These are phyloP conservation scores for Hypoxylon sp. DNA, from an alignment of 2,329 filamentous ascomycete species.

Conservation along the genomic window DNA sequence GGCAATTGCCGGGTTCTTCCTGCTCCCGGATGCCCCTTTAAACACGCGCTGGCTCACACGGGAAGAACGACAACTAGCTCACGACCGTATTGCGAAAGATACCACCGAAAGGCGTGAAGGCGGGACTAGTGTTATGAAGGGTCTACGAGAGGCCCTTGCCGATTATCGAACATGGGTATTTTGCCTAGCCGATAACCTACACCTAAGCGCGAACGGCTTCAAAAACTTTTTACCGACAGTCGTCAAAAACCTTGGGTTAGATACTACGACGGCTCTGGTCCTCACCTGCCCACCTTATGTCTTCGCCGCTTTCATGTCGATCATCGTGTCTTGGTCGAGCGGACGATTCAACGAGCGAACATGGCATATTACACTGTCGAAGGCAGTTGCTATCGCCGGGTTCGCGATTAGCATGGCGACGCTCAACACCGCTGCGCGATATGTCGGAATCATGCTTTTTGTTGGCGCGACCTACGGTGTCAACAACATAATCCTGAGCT, in stretches of 20 bases:
- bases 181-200: slow-evolving; percentile 63
- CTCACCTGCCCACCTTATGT: slow-evolving; percentile 62
- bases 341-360: slow-evolving; percentile 64
- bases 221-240: slow-evolving; percentile 55
- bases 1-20: slow-evolving; percentile 49
- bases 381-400: slow-evolving; percentile 58
- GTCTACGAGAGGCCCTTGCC: slow-evolving; percentile 58
- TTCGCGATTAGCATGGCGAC: slow-evolving; percentile 45
- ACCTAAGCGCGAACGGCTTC: slow-evolving; percentile 52
- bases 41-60: slow-evolving; percentile 61
- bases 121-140: slow-evolving; percentile 56
- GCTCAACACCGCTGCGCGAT: slow-evolving; percentile 51
- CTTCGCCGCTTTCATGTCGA: slow-evolving; percentile 53
- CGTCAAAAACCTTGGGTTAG: slow-evolving; percentile 61
- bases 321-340: slow-evolving; percentile 58
- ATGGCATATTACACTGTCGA: slow-evolving; percentile 62
- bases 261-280: slow-evolving; percentile 61
- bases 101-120: slow-evolving; percentile 54
- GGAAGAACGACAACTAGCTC: slow-evolving; percentile 61
- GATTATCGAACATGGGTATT: slow-evolving; percentile 63
- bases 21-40: slow-evolving; percentile 58
- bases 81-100: slow-evolving; percentile 56
- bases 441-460: slow-evolving; percentile 58
- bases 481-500: slow-evolving; percentile 63
- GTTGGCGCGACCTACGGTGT: slow-evolving; percentile 58